Percentiles rank a stretch among this genome's conserved stretches.
Evolutionary conservation across 441 rosid species (phyloP).

Genomic region (Populus tomentosa): DNA sequence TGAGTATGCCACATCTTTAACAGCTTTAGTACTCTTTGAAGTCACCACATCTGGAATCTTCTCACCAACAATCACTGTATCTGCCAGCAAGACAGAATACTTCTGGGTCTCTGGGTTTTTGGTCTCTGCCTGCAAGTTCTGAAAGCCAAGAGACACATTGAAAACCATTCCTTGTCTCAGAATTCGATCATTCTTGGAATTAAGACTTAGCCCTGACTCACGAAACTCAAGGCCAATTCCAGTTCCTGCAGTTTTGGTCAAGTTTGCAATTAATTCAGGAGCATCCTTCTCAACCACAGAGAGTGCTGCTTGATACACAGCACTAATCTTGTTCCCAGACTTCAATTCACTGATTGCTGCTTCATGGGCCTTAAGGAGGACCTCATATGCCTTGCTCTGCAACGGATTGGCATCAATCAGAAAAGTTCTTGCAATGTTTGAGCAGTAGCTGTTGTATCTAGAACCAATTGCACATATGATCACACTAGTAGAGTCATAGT

Average conservation of each 20-base stretch:
- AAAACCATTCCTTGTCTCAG: constrained; percentile 66
- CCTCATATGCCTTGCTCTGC: constrained; percentile 77
- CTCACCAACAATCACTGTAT: constrained; percentile 67
- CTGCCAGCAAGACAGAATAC: constrained; percentile 66
- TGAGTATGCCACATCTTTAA: constrained; percentile 77
- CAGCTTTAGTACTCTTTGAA: constrained; percentile 57
- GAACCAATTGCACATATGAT: constrained; percentile 77
- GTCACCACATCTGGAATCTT: constrained; percentile 54
- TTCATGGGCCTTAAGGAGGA: constrained; percentile 77
- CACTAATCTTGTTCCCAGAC: constrained; percentile 50
- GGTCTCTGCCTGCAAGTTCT: constrained; percentile 55
- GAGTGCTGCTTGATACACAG: constrained; percentile 64
- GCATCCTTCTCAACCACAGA: constrained; percentile 62
- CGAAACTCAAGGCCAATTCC: constrained; percentile 89
- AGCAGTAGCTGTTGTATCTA: constrained; percentile 79
- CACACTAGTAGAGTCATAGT: constrained; percentile 70
- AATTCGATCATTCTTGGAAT: constrained; percentile 68
- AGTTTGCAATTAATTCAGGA: constrained; percentile 55
- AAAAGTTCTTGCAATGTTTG: constrained; percentile 73
- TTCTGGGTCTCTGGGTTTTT: constrained; percentile 50
- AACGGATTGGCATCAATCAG: constrained; percentile 64
- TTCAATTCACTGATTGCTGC: constrained; percentile 64
- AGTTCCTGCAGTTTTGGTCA: constrained; percentile 82
- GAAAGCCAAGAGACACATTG: constrained; percentile 77
- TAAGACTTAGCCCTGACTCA: constrained; percentile 67